Evolutionary conservation across 371 early-diverging fungal species (phyloP).

Genomic region (Saksenaea oblongispora): DNA sequence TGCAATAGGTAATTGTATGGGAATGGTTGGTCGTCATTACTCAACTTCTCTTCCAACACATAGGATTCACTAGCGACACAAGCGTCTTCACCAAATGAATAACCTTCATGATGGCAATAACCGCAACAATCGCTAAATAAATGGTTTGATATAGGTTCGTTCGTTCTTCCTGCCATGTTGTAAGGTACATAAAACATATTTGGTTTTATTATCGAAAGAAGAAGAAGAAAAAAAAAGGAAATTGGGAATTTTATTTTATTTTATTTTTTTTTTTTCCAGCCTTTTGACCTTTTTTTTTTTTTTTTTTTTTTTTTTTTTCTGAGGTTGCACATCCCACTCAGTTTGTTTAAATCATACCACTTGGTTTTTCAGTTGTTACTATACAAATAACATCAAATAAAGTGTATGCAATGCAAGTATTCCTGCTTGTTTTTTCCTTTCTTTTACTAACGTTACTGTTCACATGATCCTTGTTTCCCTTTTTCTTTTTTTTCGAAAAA

Average conservation of each 20-base stretch:
- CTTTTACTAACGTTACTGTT: not conserved
- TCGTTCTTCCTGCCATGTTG: not conserved
- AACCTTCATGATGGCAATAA: not conserved
- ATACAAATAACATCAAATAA: too few relatives aligned
- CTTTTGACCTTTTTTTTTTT: not conserved
- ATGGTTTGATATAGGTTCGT: not conserved
- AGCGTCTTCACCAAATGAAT: constrained; percentile 1
- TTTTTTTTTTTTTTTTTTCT: not conserved
- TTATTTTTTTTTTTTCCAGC: not conserved
- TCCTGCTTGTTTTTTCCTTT: too few relatives aligned
- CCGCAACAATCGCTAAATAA: not conserved
- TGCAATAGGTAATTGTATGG: constrained; percentile 25
- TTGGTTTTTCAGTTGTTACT: not conserved
- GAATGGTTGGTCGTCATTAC: constrained; percentile 13
- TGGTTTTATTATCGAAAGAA: not conserved
- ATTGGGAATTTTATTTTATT: not conserved
- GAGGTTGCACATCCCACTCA: not conserved
- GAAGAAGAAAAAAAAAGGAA: not conserved
- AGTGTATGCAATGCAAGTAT: too few relatives aligned
- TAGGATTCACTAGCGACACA: not conserved
- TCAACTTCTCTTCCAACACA: not conserved
- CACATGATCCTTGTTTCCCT: not conserved
- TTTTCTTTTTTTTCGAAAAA: not conserved
- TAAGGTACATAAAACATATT: not conserved
- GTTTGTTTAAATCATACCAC: not conserved